These are phyloP conservation scores for Mesembryanthemum crystallinum DNA, from an alignment of 148 eudicot species.

Conservation along the genomic window DNA sequence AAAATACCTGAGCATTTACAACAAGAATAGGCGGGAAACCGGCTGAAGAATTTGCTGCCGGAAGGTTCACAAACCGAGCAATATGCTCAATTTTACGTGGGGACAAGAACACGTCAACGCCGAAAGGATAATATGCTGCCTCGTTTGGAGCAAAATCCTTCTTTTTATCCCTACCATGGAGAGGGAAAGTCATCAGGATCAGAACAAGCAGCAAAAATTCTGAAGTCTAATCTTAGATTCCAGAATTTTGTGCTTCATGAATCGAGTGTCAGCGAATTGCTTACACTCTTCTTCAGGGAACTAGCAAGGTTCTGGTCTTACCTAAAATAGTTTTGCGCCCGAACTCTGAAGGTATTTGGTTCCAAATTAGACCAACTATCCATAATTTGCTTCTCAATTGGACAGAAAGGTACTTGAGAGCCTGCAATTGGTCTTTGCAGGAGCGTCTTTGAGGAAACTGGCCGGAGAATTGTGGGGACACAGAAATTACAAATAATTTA, in stretches of 20 bases:
- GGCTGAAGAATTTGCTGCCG: constrained; percentile 45
- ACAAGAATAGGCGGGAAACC: constrained; percentile 86
- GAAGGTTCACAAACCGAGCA: constrained; percentile 85
- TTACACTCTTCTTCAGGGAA: constrained; percentile 3
- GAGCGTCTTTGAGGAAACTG: constrained; percentile 81
- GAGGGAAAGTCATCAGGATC: constrained; percentile 1
- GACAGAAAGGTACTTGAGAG: constrained; percentile 87
- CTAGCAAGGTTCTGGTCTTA: constrained; percentile 23
- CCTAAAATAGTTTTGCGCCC: constrained; percentile 79
- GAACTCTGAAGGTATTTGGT: constrained; percentile 70
- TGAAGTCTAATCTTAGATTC: not conserved
- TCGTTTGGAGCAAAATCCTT: constrained; percentile 72
- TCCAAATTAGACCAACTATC: constrained; percentile 86
- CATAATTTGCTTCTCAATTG: constrained; percentile 64
- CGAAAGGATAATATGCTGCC: constrained; percentile 89
- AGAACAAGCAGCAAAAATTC: constrained; percentile 10
- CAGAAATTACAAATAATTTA: not conserved
- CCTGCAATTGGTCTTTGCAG: constrained; percentile 91
- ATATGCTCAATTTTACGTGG: constrained; percentile 84
- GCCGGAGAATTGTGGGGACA: constrained; percentile 6
- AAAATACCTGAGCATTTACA: constrained; percentile 83
- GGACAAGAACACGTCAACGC: constrained; percentile 83
- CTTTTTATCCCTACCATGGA: constrained; percentile 75
- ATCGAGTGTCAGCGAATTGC: not conserved
- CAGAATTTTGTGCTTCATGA: not conserved